A percentile compares a stretch with the other conserved stretches of the same genome.
phyloP scores from a whole-genome alignment of 257 asterid genomes.

The Mentha longifolia region DNA sequence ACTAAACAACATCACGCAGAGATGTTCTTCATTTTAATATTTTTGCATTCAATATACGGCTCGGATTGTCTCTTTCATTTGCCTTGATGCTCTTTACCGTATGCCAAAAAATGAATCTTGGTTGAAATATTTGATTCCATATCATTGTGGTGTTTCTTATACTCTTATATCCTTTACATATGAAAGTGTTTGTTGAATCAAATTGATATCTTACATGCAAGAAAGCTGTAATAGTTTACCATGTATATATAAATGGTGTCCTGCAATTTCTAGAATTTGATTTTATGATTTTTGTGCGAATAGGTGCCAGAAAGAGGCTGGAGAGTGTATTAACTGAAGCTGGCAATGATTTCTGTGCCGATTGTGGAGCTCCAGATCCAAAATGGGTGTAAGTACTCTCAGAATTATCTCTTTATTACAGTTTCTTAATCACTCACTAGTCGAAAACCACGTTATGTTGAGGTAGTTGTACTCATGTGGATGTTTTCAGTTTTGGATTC shows the following conservation, averaged over 20 bases:
- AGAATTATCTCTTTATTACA: not conserved
- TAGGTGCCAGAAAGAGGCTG: constrained; percentile 70
- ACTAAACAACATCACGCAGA: not conserved
- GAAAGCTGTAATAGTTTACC: too few relatives aligned
- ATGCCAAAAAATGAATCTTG: not conserved
- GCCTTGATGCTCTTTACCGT: not conserved
- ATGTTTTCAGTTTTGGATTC: not conserved
- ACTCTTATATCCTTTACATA: not conserved
- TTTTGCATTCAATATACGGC: not conserved
- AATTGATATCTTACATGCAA: not conserved
- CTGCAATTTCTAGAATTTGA: constrained; percentile 22
- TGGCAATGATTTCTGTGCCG: constrained; percentile 80
- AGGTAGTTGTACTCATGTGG: not conserved
- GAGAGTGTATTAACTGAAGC: constrained; percentile 64
- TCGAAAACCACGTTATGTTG: not conserved
- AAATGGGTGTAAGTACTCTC: constrained; percentile 87
- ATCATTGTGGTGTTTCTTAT: not conserved
- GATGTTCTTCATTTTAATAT: not conserved
- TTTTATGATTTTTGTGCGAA: constrained; percentile 20
- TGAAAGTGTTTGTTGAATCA: not conserved
- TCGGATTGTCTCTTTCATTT: not conserved
- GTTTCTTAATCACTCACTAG: not conserved
- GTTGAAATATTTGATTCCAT: not conserved
- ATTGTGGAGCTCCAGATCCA: constrained; percentile 92
- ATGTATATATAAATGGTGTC: not conserved